phyloP scores from a whole-genome alignment of 2,329 filamentous ascomycete species.

The Calycina herbarum region DNA sequence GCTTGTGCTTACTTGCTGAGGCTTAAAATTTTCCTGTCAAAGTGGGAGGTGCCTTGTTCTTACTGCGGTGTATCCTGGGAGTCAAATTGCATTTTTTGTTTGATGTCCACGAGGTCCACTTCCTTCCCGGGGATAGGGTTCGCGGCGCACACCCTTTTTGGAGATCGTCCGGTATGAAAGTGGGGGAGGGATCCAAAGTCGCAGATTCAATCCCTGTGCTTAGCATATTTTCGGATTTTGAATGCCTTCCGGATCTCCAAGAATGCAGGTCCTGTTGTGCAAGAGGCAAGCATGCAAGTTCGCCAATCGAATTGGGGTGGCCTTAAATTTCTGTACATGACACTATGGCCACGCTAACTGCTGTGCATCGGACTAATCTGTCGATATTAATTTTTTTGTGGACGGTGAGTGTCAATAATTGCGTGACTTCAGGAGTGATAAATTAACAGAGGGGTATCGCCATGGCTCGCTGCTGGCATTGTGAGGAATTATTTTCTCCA shows the following conservation, averaged over 20 bases:
- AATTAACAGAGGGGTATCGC: too few relatives aligned
- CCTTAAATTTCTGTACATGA: neutral
- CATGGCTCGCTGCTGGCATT: too few relatives aligned
- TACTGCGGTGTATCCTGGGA: neutral
- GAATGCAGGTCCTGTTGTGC: too few relatives aligned
- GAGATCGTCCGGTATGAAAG: neutral
- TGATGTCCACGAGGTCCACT: neutral
- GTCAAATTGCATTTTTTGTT: neutral
- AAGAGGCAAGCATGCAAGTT: too few relatives aligned
- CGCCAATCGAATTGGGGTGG: neutral
- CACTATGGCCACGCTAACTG: neutral
- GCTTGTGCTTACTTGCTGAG: neutral
- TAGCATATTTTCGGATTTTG: too few relatives aligned
- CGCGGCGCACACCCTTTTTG: conserved; percentile 1
- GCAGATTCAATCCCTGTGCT: too few relatives aligned
- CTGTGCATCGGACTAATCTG: neutral
- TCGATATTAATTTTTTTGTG: neutral
- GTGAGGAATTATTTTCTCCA: too few relatives aligned
- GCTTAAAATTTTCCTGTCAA: neutral
- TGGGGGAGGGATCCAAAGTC: neutral
- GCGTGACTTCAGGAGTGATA: too few relatives aligned
- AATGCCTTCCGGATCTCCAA: neutral
- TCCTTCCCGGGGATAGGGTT: neutral
- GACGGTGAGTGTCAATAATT: neutral
- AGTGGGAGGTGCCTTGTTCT: neutral